A percentile compares a stretch with the other conserved stretches of the same genome.
phyloP scores from a whole-genome alignment of 2,329 filamentous ascomycete genomes.

The Phyllosticta citriasiana region DNA sequence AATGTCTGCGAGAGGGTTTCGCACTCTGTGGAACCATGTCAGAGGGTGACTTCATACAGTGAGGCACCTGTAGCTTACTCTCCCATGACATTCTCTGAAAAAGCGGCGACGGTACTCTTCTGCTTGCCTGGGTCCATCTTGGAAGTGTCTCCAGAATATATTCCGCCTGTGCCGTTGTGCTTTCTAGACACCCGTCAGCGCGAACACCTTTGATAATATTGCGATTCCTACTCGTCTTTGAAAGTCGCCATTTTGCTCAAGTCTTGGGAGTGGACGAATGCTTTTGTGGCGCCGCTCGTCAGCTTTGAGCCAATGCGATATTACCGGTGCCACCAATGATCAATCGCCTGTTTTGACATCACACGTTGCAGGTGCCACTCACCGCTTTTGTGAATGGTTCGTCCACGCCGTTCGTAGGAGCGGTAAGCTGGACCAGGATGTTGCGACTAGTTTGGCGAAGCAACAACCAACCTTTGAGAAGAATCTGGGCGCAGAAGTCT shows the following conservation, averaged over 20 bases:
- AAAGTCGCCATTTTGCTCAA: background rate
- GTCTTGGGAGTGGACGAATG: background rate
- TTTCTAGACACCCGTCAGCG: background rate
- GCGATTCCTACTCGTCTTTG: background rate
- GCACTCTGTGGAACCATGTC: constrained; percentile 32
- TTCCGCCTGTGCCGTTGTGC: background rate
- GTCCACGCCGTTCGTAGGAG: background rate
- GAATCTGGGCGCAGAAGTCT: background rate
- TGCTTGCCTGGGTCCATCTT: background rate
- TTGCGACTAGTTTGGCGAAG: background rate
- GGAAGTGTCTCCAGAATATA: background rate
- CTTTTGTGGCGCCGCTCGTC: background rate
- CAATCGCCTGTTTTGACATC: background rate
- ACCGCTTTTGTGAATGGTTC: background rate
- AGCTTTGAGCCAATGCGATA: background rate
- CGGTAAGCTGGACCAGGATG: background rate
- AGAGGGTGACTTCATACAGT: background rate
- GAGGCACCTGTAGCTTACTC: background rate
- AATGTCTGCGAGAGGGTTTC: constrained; percentile 48
- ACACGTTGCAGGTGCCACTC: background rate
- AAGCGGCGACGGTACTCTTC: background rate
- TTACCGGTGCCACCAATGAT: background rate
- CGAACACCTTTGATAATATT: background rate
- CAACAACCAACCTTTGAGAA: background rate
- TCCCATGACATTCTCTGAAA: background rate